A percentile compares a stretch with the other conserved stretches of the same genome.
Conservation (phyloP, 208 protist species). For the Trypanosomatidae sp. region DNA sequence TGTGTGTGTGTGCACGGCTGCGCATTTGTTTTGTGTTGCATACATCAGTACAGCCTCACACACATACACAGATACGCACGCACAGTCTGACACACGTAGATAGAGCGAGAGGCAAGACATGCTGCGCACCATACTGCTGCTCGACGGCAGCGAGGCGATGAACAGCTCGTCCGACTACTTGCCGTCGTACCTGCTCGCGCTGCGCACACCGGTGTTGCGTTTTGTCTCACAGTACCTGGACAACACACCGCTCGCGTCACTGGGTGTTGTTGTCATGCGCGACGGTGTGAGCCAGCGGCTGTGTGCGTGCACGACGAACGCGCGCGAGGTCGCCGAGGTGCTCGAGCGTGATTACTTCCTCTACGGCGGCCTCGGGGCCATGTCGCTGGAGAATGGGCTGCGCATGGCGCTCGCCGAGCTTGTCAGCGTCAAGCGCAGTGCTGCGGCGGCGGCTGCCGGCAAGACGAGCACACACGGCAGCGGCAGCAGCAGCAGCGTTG, state of each 20-base stretch:
- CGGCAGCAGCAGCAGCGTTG: neutral
- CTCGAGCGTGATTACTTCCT: conserved; percentile 71
- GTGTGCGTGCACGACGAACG: conserved; percentile 49
- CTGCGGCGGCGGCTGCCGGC: neutral
- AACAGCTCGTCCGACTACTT: conserved; percentile 72
- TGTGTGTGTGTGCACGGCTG: too few relatives aligned
- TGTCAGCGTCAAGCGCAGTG: conserved; percentile 24
- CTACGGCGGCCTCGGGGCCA: conserved; percentile 53
- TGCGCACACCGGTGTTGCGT: conserved; percentile 37
- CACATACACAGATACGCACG: too few relatives aligned
- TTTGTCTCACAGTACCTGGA: conserved; percentile 53
- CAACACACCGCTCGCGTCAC: conserved; percentile 46
- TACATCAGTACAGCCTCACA: too few relatives aligned
- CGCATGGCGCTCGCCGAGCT: conserved; percentile 64
- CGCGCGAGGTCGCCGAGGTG: conserved; percentile 30
- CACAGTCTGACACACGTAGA: neutral
- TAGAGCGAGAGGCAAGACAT: conserved; percentile 8
- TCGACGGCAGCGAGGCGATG: conserved; percentile 78
- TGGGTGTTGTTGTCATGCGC: conserved; percentile 72
- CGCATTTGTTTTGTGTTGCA: too few relatives aligned
- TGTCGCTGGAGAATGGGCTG: conserved; percentile 71
- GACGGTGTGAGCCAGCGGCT: conserved; percentile 50
- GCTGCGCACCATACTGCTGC: conserved; percentile 63
- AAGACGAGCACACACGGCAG: neutral
- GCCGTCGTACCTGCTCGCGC: conserved; percentile 64